Evolutionary conservation across 176 grass and related monocot genomes (phyloP), one percentile per base, ranked within the genome.

Genomic region (Juncus effusus): DNA sequence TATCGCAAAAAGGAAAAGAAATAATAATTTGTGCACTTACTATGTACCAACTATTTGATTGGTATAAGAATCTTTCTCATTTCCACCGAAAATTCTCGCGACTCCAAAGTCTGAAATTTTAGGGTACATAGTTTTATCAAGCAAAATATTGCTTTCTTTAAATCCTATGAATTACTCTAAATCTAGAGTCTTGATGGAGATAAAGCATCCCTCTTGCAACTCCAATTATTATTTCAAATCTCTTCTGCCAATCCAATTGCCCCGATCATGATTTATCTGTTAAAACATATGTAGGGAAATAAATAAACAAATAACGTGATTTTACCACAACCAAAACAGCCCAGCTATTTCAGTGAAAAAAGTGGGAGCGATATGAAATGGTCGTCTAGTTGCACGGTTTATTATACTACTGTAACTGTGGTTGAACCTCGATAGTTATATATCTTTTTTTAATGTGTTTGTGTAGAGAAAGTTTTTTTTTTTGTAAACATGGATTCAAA

Each of bases 91-190:
- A 62, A 85, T 91, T 74, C 85, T 85, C 9, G 92, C 92, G 6
- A 91, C 73, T 3, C 87, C 92, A 9, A 96, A 96, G 73, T 96
- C 87, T 0, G 92, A 91, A 63, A 96, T 96, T 84, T 96, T 96
- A 11, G 92, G 87, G 59, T 86, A 91, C 87, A 96, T 83, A 47
- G 86, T 83, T 13, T 67, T 60, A 73, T 91, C 92, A 0, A 96
- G 85, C 42, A 96, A 80, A 52, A 96, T 69, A 74, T 96, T 91
- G 5, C 92, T 86, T 5, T 87, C 82, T 96, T 96, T 59, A 96
- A 78, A 71, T 96, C 70, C 92, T 80, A 65, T 96, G 92, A 51
- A 96, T 96, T 7, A 96, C 70, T 82, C 84, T 83, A 9, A 88
- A 81, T 69, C 92, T 82, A 5, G 92, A 96, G 63, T 95, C 86